A percentile compares a stretch with the other conserved stretches of the same genome.
These are phyloP conservation scores for Phaffomyces opuntiae DNA, from an alignment of 805 yeast species.

Conservation along the genomic window DNA sequence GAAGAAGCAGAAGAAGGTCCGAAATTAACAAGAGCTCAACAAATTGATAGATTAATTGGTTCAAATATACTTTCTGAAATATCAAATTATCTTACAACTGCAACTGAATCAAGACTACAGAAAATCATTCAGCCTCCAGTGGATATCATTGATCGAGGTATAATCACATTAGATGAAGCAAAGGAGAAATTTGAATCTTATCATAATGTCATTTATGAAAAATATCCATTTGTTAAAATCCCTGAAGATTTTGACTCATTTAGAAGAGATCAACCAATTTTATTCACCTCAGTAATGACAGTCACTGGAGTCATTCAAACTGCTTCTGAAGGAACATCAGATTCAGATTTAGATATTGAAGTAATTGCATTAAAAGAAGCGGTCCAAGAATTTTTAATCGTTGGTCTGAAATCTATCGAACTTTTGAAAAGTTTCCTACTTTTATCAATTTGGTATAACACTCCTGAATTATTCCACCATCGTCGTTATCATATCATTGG, in stretches of 20 bases:
- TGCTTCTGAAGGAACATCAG: constrained; percentile 26
- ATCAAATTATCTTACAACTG: constrained; percentile 39
- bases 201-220: constrained; percentile 35
- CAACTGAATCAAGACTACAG: constrained; percentile 30
- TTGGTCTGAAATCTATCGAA: constrained; percentile 67
- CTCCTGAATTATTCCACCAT: constrained; percentile 75
- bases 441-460: constrained; percentile 72
- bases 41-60: constrained; percentile 37
- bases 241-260: constrained; percentile 40
- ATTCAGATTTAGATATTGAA: constrained; percentile 39
- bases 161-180: constrained; percentile 57
- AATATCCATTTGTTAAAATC: constrained; percentile 53
- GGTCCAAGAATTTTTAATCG: constrained; percentile 53
- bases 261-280: constrained; percentile 45
- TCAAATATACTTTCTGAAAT: constrained; percentile 34
- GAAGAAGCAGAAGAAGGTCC: neutral
- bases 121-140: constrained; percentile 14
- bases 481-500: constrained; percentile 70
- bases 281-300: constrained; percentile 61
- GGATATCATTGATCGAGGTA: constrained; percentile 53
- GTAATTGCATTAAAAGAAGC: constrained; percentile 44
- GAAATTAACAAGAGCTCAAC: constrained; percentile 19
- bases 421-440: constrained; percentile 55
- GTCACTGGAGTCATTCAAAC: constrained; percentile 42
- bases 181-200: constrained; percentile 44